A percentile compares a stretch with the other conserved stretches of the same genome.
Conservation (phyloP, 345 rosid species). For the Dipteronia dyeriana region DNA sequence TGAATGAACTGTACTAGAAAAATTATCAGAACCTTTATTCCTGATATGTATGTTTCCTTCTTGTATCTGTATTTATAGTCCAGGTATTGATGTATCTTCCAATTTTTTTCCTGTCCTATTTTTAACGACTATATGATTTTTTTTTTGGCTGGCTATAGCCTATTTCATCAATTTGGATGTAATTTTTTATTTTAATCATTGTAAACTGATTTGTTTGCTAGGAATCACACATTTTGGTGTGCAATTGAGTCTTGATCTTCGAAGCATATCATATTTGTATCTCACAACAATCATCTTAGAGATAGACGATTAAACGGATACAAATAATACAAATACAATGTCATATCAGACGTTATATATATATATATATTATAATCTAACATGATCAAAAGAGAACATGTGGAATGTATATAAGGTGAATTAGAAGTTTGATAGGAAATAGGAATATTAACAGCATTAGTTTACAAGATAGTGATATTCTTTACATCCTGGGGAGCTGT, state of each 20-base stretch:
- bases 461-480: neutral
- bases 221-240: neutral
- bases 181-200: neutral
- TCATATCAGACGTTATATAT: too few species aligned
- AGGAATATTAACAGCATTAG: neutral
- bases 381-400: neutral
- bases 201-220: neutral
- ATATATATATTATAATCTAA: too few species aligned
- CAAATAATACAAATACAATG: neutral
- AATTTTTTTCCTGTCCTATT: neutral
- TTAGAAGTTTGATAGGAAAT: neutral
- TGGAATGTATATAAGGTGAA: neutral
- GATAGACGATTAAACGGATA: too few species aligned
- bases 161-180: neutral
- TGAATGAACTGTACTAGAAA: slow-evolving; percentile 25
- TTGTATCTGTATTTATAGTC: neutral
- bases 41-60: neutral
- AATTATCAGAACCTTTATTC: slow-evolving; percentile 7
- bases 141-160: neutral
- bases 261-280: neutral
- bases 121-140: neutral
- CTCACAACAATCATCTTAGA: neutral
- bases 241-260: neutral
- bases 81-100: neutral
- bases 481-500: neutral